A percentile compares a stretch with the other conserved stretches of the same genome.
These are phyloP conservation scores for Sclerotinia sclerotiorum DNA, from an alignment of 2,329 filamentous ascomycete genomes.

Conservation along the genomic window DNA sequence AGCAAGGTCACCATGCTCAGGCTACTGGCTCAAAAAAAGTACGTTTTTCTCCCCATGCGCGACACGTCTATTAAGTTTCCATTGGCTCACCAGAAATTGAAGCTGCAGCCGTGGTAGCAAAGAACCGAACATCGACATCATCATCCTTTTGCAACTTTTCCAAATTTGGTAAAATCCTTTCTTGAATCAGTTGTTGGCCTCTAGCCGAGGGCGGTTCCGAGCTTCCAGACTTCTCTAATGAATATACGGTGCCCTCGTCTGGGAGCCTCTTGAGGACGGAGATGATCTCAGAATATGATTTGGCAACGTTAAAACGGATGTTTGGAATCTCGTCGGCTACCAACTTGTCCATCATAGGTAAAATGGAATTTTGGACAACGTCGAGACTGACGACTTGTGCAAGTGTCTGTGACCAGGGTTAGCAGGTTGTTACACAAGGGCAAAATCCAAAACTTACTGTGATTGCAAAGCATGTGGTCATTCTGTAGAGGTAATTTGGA, in stretches of 20 bases:
- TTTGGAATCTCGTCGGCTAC: slow-evolving; percentile 95
- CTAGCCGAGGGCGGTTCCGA: slow-evolving; percentile 62
- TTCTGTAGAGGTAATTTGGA: slow-evolving; percentile 97
- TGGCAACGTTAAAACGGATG: slow-evolving; percentile 98
- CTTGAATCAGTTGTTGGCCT: slow-evolving; percentile 77
- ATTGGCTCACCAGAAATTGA: slow-evolving; percentile 51
- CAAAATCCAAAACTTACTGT: slow-evolving; percentile 64
- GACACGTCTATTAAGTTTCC: slow-evolving; percentile 50
- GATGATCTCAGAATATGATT: slow-evolving; percentile 90
- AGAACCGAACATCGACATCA: slow-evolving; percentile 97
- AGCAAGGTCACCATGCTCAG: slow-evolving; percentile 33
- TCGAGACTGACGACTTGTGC: slow-evolving; percentile 89
- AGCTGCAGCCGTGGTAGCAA: slow-evolving; percentile 83
- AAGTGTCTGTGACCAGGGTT: slow-evolving; percentile 65
- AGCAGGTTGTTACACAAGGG: slow-evolving; percentile 6
- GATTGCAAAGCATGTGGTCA: slow-evolving; percentile 99
- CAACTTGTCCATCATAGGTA: slow-evolving; percentile 94
- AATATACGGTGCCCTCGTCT: slow-evolving; percentile 80
- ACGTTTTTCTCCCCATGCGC: slow-evolving; percentile 31
- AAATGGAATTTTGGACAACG: slow-evolving; percentile 87
- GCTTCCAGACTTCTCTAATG: slow-evolving; percentile 76
- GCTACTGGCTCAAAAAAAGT: slow-evolving; percentile 33
- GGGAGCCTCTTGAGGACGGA: slow-evolving; percentile 89
- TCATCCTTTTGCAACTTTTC: slow-evolving; percentile 96
- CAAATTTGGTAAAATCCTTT: slow-evolving; percentile 83